Percentiles rank a stretch among this genome's conserved stretches.
Conservation (phyloP, 1,284 basidiomycete species). For the Sutorius eximius region DNA sequence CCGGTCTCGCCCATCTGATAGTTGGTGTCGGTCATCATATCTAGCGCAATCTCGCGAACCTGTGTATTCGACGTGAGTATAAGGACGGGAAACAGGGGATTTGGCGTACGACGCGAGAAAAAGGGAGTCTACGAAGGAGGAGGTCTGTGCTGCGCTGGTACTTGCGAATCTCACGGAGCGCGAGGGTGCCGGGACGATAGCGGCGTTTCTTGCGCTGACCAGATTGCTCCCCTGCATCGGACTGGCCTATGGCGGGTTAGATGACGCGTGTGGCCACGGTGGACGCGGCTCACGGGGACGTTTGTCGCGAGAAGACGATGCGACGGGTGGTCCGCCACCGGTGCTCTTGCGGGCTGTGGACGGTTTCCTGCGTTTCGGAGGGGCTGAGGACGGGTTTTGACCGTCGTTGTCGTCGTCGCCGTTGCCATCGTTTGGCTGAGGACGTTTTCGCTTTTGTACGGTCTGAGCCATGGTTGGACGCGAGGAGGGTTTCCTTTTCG, state of each 20-base stretch:
- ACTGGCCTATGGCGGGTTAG: conserved; percentile 16
- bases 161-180: conserved; percentile 87
- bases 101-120: conserved; percentile 80
- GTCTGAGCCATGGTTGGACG: conserved; percentile 47
- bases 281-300: conserved; percentile 22
- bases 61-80: conserved; percentile 35
- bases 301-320: conserved; percentile 30
- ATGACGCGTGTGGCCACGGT: conserved; percentile 2
- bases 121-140: conserved; percentile 84
- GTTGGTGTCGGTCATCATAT: conserved; percentile 78
- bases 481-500: conserved; percentile 11
- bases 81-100: neutral
- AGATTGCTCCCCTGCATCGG: conserved; percentile 29
- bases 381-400: conserved; percentile 38
- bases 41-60: conserved; percentile 90
- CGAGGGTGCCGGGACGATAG: conserved; percentile 85
- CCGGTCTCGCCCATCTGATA: conserved; percentile 57
- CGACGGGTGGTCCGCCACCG: conserved; percentile 50
- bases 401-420: conserved; percentile 28
- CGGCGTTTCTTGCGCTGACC: conserved; percentile 53
- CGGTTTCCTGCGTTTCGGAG: conserved; percentile 49
- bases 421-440: conserved; percentile 40
- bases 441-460: conserved; percentile 42
- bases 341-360: conserved; percentile 76
- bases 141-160: conserved; percentile 94